phyloP scores from a whole-genome alignment of 176 grass and related monocot species.

The Cocos nucifera region DNA sequence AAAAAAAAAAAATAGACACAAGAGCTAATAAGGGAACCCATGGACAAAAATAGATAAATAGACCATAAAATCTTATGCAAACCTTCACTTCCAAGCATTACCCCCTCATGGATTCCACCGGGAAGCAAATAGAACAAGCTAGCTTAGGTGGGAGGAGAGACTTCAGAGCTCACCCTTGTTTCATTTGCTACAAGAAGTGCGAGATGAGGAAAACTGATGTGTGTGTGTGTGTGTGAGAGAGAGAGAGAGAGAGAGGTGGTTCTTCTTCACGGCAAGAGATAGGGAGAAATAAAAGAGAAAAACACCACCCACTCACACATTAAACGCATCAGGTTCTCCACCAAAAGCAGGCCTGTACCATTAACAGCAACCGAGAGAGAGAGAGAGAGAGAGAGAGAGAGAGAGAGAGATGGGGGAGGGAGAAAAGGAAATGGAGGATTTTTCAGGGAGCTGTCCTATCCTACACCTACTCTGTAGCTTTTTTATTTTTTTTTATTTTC shows the following conservation, averaged over 20 bases:
- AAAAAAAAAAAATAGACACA: too few species aligned
- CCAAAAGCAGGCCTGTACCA: conserved; percentile 54
- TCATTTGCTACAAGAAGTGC: not conserved
- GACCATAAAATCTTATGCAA: not conserved
- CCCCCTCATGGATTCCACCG: not conserved
- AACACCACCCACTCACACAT: conserved; percentile 75
- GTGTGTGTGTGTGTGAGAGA: too few species aligned
- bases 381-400: conserved; percentile 7
- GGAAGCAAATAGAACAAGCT: not conserved
- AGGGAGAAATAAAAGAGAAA: conserved; percentile 28
- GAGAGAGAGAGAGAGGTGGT: conserved; percentile 7
- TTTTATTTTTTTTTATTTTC: conserved; percentile 10
- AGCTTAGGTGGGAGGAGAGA: not conserved
- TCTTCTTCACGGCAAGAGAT: conserved; percentile 12
- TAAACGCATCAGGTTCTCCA: conserved; percentile 91
- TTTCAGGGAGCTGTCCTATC: conserved; percentile 51
- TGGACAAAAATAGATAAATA: not conserved
- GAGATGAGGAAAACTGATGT: not conserved
- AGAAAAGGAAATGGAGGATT: conserved; percentile 9
- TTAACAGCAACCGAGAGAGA: conserved; percentile 53
- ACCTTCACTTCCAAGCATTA: not conserved
- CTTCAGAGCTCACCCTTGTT: not conserved
- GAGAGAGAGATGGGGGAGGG: not conserved
- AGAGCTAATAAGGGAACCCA: too few species aligned
- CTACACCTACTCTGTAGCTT: conserved; percentile 37